Conservation (phyloP, 306 rosid species). For the Quercus parvula region DNA sequence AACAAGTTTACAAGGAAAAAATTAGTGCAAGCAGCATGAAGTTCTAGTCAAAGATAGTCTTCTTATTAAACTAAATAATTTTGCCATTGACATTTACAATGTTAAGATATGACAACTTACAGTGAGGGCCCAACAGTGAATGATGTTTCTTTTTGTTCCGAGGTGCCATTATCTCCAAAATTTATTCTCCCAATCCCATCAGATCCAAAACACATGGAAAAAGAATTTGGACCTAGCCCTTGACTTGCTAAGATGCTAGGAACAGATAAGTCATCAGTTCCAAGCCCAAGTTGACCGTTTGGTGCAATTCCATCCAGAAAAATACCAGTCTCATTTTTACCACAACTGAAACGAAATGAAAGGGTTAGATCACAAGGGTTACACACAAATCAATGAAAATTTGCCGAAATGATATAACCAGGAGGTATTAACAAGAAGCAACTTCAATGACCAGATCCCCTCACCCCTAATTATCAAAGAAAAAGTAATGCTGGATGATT, state of each 20-base stretch:
- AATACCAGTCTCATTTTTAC: constrained; percentile 69
- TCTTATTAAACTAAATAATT: neutral
- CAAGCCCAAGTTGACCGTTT: constrained; percentile 83
- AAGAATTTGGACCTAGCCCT: constrained; percentile 64
- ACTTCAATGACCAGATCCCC: constrained; percentile 2
- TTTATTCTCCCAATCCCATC: constrained; percentile 73
- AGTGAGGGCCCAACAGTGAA: constrained; percentile 32
- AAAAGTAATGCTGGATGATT: neutral
- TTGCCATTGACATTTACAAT: neutral
- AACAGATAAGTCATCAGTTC: constrained; percentile 51
- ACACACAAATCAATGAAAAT: neutral
- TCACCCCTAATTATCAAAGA: no score
- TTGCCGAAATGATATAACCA: neutral
- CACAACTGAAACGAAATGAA: constrained; percentile 60
- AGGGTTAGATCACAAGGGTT: neutral
- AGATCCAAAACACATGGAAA: constrained; percentile 83
- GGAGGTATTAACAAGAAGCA: neutral
- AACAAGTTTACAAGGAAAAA: constrained; percentile 14
- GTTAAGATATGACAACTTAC: constrained; percentile 38
- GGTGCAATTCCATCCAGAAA: constrained; percentile 66
- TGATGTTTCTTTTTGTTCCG: constrained; percentile 66
- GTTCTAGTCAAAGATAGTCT: constrained; percentile 5
- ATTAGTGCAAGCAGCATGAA: constrained; percentile 12
- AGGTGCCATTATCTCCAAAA: constrained; percentile 73
- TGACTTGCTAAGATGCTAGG: constrained; percentile 73